These are phyloP conservation scores for Pestalotiopsis sp. DNA, from an alignment of 2,329 filamentous ascomycete species.

Conservation along the genomic window DNA sequence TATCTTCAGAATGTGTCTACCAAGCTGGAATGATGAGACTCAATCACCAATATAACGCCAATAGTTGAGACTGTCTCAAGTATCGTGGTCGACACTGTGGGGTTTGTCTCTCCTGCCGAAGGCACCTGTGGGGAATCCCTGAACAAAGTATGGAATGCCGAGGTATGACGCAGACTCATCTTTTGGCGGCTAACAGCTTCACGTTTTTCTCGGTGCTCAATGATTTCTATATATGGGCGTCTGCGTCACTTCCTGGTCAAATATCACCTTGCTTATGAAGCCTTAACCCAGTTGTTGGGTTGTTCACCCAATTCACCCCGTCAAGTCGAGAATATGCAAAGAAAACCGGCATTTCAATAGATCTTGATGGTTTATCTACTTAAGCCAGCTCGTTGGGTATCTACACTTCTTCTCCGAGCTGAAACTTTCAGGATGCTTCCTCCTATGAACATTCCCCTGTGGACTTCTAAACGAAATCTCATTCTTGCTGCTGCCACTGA, in stretches of 20 bases:
- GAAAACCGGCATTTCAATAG: background rate
- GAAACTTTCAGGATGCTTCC: background rate
- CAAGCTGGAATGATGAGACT: no score
- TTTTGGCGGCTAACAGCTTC: no score
- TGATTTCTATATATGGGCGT: no score
- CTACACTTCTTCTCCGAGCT: background rate
- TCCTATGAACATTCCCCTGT: background rate
- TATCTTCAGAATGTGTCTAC: background rate
- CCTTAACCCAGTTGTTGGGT: no score
- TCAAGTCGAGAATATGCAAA: background rate
- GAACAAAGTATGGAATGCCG: constrained; percentile 4
- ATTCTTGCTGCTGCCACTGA: background rate
- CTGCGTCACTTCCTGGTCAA: no score
- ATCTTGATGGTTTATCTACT: background rate
- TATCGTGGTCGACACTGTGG: background rate
- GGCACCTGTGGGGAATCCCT: constrained; percentile 4
- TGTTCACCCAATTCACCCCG: no score
- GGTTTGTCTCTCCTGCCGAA: background rate
- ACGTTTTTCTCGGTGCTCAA: no score
- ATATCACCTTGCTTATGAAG: no score
- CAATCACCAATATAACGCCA: background rate
- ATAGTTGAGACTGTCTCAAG: background rate
- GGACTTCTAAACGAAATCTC: background rate
- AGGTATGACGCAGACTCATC: constrained; percentile 3
- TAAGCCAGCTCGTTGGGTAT: constrained; percentile 7